These are phyloP conservation scores for Acanthamoeba castellanii DNA, from an alignment of 208 protist species.

Conservation along the genomic window DNA sequence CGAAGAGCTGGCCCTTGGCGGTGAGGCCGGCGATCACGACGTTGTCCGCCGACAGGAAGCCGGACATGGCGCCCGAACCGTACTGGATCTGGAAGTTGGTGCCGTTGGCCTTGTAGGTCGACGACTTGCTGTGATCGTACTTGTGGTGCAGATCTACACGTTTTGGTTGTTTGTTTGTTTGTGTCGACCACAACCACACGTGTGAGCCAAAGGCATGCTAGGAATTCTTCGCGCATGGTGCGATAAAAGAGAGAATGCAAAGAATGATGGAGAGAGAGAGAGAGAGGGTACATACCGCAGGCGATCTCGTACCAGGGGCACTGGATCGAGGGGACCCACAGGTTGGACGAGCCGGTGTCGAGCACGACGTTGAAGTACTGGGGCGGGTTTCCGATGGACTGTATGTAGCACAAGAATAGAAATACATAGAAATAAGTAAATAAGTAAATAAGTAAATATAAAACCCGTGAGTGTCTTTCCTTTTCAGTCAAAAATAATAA, in stretches of 20 bases:
- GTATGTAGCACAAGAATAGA: not conserved
- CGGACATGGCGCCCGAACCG: slow-evolving; percentile 93
- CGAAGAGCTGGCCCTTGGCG: slow-evolving; percentile 91
- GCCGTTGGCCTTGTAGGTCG: slow-evolving; percentile 92
- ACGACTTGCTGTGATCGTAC: slow-evolving; percentile 91
- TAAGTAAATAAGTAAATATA: not conserved
- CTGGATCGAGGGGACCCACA: slow-evolving; percentile 59
- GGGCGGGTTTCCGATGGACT: slow-evolving; percentile 20
- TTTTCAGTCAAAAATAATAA: not conserved
- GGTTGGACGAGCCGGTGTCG: slow-evolving; percentile 2
- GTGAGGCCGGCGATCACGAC: slow-evolving; percentile 90
- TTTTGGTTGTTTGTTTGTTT: too few relatives aligned
- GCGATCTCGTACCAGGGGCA: slow-evolving; percentile 82
- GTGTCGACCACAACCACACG: too few relatives aligned
- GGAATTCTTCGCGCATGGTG: not conserved
- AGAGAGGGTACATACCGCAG: not conserved
- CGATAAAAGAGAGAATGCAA: too few relatives aligned
- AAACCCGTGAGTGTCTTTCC: too few relatives aligned
- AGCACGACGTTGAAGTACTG: slow-evolving; percentile 46
- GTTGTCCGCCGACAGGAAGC: slow-evolving; percentile 93
- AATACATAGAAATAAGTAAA: not conserved
- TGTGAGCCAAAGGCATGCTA: too few relatives aligned
- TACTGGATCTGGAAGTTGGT: slow-evolving; percentile 94
- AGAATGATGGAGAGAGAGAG: not conserved
- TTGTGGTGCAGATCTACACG: slow-evolving; percentile 87